Conservation (phyloP, 2,329 filamentous ascomycete species). For the Venturia asperata region DNA sequence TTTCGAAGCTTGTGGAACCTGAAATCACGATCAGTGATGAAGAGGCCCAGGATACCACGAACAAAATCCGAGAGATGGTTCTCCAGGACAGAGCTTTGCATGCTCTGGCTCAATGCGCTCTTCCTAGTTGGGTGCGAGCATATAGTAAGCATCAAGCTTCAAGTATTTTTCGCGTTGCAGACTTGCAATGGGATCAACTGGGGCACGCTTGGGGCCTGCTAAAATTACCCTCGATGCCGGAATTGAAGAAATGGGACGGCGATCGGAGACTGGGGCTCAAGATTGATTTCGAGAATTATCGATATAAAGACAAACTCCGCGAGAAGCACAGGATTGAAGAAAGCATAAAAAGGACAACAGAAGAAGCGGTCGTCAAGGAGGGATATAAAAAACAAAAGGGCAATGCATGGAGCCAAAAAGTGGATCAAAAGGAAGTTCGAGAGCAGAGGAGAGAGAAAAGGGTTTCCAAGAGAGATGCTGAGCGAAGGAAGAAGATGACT, state of each 20-base stretch:
- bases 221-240: conserved; percentile 87
- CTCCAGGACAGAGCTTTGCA: conserved; percentile 60
- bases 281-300: conserved; percentile 35
- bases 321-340: conserved; percentile 38
- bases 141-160: conserved; percentile 87
- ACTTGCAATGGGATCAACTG: conserved; percentile 78
- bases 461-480: conserved; percentile 28
- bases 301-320: conserved; percentile 40
- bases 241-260: conserved; percentile 48
- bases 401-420: conserved; percentile 32
- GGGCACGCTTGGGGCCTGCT: conserved; percentile 80
- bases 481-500: conserved; percentile 27
- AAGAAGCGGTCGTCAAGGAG: conserved; percentile 25
- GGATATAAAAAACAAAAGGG: conserved; percentile 28
- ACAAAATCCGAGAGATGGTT: conserved; percentile 55
- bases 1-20: conserved; percentile 55
- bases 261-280: conserved; percentile 37
- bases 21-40: conserved; percentile 50
- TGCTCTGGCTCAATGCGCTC: conserved; percentile 83
- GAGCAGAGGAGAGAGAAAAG: conserved; percentile 32
- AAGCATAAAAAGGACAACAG: conserved; percentile 25
- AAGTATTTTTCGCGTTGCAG: conserved; percentile 78
- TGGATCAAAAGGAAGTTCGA: conserved; percentile 30
- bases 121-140: conserved; percentile 87
- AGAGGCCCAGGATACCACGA: conserved; percentile 52